Base-by-base conservation (phyloP, 2,329 filamentous ascomycete genomes). In the Geosmithia putterillii region DNA sequence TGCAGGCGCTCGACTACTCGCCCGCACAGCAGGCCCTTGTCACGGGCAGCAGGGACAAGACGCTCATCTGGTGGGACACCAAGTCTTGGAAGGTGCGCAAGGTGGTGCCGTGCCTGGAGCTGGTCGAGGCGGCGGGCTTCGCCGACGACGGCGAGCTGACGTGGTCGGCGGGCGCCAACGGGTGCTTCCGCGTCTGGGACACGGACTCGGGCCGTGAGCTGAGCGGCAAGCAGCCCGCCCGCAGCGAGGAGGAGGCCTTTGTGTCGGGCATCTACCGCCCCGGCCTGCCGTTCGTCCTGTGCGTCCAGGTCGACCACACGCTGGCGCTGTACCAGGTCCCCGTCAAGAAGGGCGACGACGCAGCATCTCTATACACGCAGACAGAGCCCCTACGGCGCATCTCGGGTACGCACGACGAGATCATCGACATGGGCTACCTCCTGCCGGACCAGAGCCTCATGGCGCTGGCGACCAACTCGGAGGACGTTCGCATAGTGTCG, bases 391-490 rank as follows among this genome's bases (percentile, higher is more conserved):
- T 85, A 38, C 79, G 85, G 51, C 78, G 87, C 38, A 94, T 98
- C 51, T 95, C 90, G 4, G 94, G 92, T 43, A 95, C 92, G 7
- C 88, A 96, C 60, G 94, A 98, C 58, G 92, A 98, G 60, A 88
- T 98, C 42, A 95, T 98, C 51, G 94, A 98, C 57, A 67, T 98
- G 28, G 85, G 83, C 23, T 95, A 92, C 54, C 70, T 96, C 44
- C 78, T 92, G 2, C 77, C 81, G 0, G 82, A 94, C 53, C 79
- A 77, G 45, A 90, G 86, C 3, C 66, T 94, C 42, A 72, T 98
- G 48, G 94, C 92, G 6, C 68, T 98, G 21, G 92, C 90, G 7
- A 96, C 90, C 2, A 98, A 98, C 59, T 86, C 89, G 0, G 92
- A 98, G 62, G 89, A 94, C 48, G 77, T 98, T 43, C 79, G 90